phyloP scores from a whole-genome alignment of 176 grass and related monocot genomes.

The Eleusine indica region DNA sequence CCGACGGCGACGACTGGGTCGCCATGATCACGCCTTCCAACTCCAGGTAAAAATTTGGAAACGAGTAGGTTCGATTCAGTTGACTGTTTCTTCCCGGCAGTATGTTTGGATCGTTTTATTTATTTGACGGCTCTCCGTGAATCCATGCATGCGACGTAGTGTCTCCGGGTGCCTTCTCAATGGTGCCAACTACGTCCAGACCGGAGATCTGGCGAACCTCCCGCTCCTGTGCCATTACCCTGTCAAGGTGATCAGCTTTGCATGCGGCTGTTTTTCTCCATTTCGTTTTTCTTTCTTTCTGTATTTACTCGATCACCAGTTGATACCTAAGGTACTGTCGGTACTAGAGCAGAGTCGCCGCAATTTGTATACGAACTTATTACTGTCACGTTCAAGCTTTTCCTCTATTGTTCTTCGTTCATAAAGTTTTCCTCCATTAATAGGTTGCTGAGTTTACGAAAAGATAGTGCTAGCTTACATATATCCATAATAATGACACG shows the following conservation, averaged over 20 bases:
- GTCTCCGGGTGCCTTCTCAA: constrained; percentile 55
- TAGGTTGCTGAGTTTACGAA: constrained; percentile 18
- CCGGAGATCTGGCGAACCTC: constrained; percentile 63
- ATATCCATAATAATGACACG: background rate
- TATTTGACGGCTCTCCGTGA: constrained; percentile 12
- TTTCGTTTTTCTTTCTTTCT: background rate
- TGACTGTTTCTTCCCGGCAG: background rate
- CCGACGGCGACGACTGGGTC: constrained; percentile 59
- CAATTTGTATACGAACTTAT: background rate
- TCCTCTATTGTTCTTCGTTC: background rate
- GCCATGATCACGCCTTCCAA: constrained; percentile 86
- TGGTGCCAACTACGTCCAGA: constrained; percentile 52
- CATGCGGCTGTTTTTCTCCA: background rate
- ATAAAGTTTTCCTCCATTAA: background rate
- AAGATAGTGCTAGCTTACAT: background rate
- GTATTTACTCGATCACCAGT: background rate
- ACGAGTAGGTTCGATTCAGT: background rate
- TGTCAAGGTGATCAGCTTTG: constrained; percentile 60
- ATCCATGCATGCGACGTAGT: constrained; percentile 32
- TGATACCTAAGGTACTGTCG: background rate
- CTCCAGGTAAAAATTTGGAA: constrained; percentile 50
- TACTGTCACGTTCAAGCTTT: background rate
- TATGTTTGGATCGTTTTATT: constrained; percentile 12
- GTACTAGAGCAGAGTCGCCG: background rate
- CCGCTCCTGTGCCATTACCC: constrained; percentile 90